These are phyloP conservation scores for Mycosphaerelloides madeirae DNA, from an alignment of 2,329 filamentous ascomycete genomes.

Conservation along the genomic window DNA sequence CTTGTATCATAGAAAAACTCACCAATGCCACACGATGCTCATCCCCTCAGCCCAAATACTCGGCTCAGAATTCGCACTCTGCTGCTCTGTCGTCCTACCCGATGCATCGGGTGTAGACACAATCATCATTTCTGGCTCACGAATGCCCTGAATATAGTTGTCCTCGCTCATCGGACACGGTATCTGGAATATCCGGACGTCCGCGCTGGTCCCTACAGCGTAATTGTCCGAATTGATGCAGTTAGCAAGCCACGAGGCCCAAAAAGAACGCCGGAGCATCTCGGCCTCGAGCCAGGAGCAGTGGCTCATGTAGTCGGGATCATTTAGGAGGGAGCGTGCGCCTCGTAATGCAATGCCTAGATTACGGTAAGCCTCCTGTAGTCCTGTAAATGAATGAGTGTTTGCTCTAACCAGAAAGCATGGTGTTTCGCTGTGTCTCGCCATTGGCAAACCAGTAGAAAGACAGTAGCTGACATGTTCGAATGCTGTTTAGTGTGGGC, in stretches of 20 bases:
- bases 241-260: not conserved
- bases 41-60: not conserved
- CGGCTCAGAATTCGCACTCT: not conserved
- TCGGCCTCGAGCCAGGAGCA: conserved; percentile 1
- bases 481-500: conserved; percentile 1
- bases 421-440: not conserved
- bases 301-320: not conserved
- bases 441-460: conserved; percentile 1
- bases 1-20: not conserved
- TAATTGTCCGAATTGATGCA: conserved; percentile 4
- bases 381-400: not conserved
- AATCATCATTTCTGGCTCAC: not conserved
- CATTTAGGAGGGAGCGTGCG: too few species aligned
- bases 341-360: not conserved
- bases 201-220: not conserved
- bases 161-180: not conserved
- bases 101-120: not conserved
- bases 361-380: not conserved
- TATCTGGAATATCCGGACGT: not conserved
- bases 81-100: not conserved
- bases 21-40: conserved; percentile 1
- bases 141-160: not conserved
- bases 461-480: conserved; percentile 2
- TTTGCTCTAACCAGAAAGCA: conserved; percentile 1
- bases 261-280: not conserved